phyloP scores from a whole-genome alignment of 1,284 basidiomycete genomes.

The Ustilago vetiveriae region DNA sequence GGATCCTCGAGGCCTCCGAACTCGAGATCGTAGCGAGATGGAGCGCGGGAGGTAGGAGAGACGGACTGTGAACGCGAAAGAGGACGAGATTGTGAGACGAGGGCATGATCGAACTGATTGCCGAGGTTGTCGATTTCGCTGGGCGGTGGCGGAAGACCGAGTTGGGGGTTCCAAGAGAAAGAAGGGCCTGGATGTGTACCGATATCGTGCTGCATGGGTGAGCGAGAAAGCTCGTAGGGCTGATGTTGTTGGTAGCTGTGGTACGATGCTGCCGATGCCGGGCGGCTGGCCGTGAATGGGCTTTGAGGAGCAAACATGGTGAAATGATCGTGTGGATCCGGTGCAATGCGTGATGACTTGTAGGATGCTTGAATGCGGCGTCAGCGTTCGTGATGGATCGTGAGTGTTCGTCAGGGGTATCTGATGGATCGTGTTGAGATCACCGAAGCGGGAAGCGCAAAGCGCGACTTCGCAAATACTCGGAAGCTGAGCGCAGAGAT shows the following conservation, averaged over 20 bases:
- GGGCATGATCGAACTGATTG: constrained; percentile 28
- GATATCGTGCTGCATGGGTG: constrained; percentile 16
- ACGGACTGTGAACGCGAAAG: constrained; percentile 22
- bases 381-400: neutral
- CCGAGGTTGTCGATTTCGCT: constrained; percentile 43
- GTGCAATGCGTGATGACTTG: no score
- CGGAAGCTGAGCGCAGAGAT: neutral
- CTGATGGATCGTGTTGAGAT: neutral
- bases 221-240: constrained; percentile 22
- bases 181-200: constrained; percentile 26
- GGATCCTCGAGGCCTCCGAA: constrained; percentile 37
- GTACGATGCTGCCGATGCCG: constrained; percentile 33
- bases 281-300: constrained; percentile 26
- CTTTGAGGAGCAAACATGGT: constrained; percentile 51
- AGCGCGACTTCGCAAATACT: neutral
- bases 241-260: constrained; percentile 15
- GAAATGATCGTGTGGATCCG: neutral
- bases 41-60: constrained; percentile 19
- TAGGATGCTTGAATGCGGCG: no score
- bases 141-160: constrained; percentile 54
- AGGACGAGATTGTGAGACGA: constrained; percentile 17
- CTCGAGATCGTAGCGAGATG: constrained; percentile 42
- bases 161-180: constrained; percentile 49
- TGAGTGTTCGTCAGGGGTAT: neutral
- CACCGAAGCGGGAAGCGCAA: neutral